phyloP scores from a whole-genome alignment of 768 basidiomycete species.

The Leucosporidium creatinivorum region DNA sequence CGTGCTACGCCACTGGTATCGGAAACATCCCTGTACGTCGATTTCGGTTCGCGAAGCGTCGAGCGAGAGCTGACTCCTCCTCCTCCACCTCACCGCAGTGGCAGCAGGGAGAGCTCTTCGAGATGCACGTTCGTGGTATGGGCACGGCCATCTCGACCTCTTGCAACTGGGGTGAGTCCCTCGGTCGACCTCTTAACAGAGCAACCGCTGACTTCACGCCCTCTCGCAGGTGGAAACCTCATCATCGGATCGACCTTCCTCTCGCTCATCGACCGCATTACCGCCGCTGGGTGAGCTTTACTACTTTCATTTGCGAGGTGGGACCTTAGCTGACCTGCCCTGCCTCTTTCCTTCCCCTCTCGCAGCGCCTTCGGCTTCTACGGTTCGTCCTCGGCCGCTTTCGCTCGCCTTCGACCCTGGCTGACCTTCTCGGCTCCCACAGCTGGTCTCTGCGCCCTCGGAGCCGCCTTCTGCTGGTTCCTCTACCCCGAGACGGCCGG shows the following conservation, averaged over 20 bases:
- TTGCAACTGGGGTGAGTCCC: constrained; percentile 58
- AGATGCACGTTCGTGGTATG: constrained; percentile 63
- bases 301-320: no score
- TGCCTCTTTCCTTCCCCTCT: no score
- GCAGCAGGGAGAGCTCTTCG: constrained; percentile 80
- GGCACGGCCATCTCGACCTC: constrained; percentile 68
- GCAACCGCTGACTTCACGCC: not conserved
- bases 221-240: constrained; percentile 47
- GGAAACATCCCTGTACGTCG: constrained; percentile 52
- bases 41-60: no score
- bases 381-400: no score
- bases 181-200: not conserved
- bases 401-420: no score
- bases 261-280: constrained; percentile 56
- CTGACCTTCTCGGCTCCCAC: constrained; percentile 24
- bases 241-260: constrained; percentile 73
- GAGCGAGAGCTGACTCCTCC: no score
- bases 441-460: constrained; percentile 34
- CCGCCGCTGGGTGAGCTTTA: constrained; percentile 11
- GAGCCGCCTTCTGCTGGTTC: constrained; percentile 57
- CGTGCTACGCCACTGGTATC: constrained; percentile 69
- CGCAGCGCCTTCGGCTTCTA: no score
- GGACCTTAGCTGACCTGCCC: no score
- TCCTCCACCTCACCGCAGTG: constrained; percentile 49
- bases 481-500: constrained; percentile 78